A percentile compares a stretch with the other conserved stretches of the same genome.
Conservation (phyloP, 768 basidiomycete genomes). For the Trametes punicea region DNA sequence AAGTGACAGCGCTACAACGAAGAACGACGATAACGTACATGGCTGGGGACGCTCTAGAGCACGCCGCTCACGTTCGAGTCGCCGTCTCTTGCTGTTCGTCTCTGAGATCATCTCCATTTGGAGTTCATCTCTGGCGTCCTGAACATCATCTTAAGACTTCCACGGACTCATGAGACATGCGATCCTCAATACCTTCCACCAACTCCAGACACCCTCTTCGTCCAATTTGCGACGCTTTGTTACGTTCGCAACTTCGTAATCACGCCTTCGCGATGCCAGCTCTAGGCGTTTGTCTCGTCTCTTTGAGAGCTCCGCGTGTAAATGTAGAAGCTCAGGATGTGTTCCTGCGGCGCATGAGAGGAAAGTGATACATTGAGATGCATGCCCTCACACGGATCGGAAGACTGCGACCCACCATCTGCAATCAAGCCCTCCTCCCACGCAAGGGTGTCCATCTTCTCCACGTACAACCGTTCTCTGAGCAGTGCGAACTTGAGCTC, state of each 20-base stretch:
- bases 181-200: constrained; percentile 71
- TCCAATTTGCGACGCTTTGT: constrained; percentile 62
- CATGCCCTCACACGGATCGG: not conserved
- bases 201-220: constrained; percentile 79
- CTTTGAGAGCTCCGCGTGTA: constrained; percentile 74
- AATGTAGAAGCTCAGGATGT: constrained; percentile 83
- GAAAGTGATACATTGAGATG: not conserved
- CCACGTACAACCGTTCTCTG: constrained; percentile 84
- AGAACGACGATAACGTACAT: constrained; percentile 25
- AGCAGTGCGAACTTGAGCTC: constrained; percentile 91
- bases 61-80: constrained; percentile 82
- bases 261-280: constrained; percentile 71
- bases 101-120: constrained; percentile 89
- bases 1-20: not conserved
- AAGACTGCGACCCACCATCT: constrained; percentile 50
- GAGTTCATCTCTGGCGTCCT: constrained; percentile 75
- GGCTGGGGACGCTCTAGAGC: constrained; percentile 72
- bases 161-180: constrained; percentile 14
- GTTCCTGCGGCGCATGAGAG: constrained; percentile 45
- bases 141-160: constrained; percentile 5
- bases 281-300: constrained; percentile 80
- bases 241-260: constrained; percentile 62
- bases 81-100: constrained; percentile 80
- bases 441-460: constrained; percentile 88
- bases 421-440: constrained; percentile 83